These are phyloP conservation scores for Phytophthora pistaciae DNA, from an alignment of 352 stramenopile genomes.

Conservation along the genomic window DNA sequence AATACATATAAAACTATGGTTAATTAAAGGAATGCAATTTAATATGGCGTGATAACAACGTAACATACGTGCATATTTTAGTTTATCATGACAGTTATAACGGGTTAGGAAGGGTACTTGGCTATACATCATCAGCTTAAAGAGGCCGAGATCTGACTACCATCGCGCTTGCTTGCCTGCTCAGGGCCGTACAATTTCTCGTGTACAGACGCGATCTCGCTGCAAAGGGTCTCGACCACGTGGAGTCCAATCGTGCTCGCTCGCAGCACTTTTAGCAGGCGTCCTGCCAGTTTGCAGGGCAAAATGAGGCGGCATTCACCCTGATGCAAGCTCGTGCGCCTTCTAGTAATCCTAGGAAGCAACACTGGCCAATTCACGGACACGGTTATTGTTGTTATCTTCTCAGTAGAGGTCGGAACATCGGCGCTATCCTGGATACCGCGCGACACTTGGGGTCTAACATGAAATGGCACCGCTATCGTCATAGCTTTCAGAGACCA, in stretches of 20 bases:
- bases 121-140: not conserved
- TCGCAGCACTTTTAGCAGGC: not conserved
- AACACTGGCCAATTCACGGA: too few relatives aligned
- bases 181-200: slow-evolving; percentile 7
- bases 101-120: not conserved
- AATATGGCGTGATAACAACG: too few relatives aligned
- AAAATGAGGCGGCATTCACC: too few relatives aligned
- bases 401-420: too few relatives aligned
- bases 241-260: not conserved
- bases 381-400: too few relatives aligned
- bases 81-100: not conserved
- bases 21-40: too few relatives aligned
- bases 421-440: too few relatives aligned
- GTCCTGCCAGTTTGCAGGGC: not conserved
- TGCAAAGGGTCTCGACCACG: not conserved
- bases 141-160: slow-evolving; percentile 13
- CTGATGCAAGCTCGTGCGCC: too few relatives aligned
- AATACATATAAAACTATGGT: not conserved
- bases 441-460: too few relatives aligned
- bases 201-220: not conserved
- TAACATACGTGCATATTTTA: not conserved
- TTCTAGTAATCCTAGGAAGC: too few relatives aligned
- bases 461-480: too few relatives aligned
- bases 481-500: too few relatives aligned
- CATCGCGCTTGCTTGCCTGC: slow-evolving; percentile 3